Conservation (phyloP, 768 basidiomycete species). For the Lactarius indigo region DNA sequence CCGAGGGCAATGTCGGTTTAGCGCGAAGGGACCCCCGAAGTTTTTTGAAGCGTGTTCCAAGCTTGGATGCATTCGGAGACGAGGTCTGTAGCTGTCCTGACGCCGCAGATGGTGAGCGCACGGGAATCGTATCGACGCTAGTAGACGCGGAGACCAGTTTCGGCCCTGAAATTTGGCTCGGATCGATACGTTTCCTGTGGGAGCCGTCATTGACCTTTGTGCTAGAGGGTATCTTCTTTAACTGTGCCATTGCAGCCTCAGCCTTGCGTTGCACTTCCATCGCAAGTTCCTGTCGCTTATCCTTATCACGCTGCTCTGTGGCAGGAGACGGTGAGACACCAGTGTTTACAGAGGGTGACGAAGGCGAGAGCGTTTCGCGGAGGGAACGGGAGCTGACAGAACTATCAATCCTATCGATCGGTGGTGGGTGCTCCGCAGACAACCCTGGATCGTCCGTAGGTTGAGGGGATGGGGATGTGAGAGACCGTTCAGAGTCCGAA, state of each 20-base stretch:
- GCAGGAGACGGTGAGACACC: slow-evolving; percentile 4
- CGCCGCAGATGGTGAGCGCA: slow-evolving; percentile 28
- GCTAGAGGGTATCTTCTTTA: slow-evolving; percentile 41
- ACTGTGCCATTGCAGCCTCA: slow-evolving; percentile 39
- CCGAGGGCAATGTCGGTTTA: slow-evolving; percentile 43
- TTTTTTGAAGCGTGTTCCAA: slow-evolving; percentile 71
- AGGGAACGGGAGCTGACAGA: slow-evolving; percentile 45
- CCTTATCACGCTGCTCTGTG: slow-evolving; percentile 8
- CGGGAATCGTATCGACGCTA: slow-evolving; percentile 35
- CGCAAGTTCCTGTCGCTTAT: slow-evolving; percentile 22
- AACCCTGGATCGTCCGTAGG: slow-evolving; percentile 35
- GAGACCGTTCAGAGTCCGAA: slow-evolving; percentile 37
- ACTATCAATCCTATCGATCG: slow-evolving; percentile 40
- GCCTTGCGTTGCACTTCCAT: slow-evolving; percentile 22
- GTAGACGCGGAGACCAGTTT: slow-evolving; percentile 41
- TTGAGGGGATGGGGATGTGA: slow-evolving; percentile 32
- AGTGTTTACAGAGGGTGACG: slow-evolving; percentile 4
- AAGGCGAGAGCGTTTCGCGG: slow-evolving; percentile 38
- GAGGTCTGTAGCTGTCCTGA: slow-evolving; percentile 25
- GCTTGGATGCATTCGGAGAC: slow-evolving; percentile 41
- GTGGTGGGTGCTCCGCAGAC: slow-evolving; percentile 52
- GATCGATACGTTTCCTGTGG: slow-evolving; percentile 34
- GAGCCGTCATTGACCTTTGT: slow-evolving; percentile 31
- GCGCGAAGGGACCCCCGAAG: slow-evolving; percentile 65
- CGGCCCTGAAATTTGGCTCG: slow-evolving; percentile 39